Evolutionary conservation across 1,139 yeast species (phyloP).

Genomic region (Tardiomyces digboiensis): DNA sequence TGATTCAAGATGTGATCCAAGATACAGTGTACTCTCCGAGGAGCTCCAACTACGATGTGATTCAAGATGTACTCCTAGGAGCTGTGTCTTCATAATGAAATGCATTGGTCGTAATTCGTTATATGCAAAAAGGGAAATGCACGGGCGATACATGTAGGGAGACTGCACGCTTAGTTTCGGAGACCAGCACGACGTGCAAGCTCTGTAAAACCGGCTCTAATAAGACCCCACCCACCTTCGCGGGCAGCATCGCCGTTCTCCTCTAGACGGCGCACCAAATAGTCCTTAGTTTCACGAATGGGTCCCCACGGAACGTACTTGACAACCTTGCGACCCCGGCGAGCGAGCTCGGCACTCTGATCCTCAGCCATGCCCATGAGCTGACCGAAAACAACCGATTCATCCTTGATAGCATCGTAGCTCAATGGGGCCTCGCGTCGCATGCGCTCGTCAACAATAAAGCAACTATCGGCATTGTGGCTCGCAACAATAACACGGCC

Average conservation of each 20-base stretch:
- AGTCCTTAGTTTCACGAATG: slow-evolving; percentile 86
- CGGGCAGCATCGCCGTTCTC: slow-evolving; percentile 97
- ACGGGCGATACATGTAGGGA: too few species aligned
- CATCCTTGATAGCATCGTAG: slow-evolving; percentile 14
- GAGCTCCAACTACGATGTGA: too few species aligned
- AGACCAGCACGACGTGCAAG: slow-evolving; percentile 28
- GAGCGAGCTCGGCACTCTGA: slow-evolving; percentile 65
- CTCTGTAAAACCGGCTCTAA: slow-evolving; percentile 44
- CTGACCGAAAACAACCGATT: slow-evolving; percentile 75
- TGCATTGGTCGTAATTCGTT: too few species aligned
- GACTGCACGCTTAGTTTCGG: too few species aligned
- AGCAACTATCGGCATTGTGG: slow-evolving; percentile 77
- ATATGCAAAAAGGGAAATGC: too few species aligned
- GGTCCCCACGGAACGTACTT: slow-evolving; percentile 99
- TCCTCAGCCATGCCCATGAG: slow-evolving; percentile 95
- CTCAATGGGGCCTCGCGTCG: slow-evolving; percentile 18
- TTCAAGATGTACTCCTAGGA: too few species aligned
- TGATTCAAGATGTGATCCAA: too few species aligned
- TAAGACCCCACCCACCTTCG: slow-evolving; percentile 77
- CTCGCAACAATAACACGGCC: slow-evolving; percentile 92
- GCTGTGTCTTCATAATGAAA: too few species aligned
- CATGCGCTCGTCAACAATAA: slow-evolving; percentile 55
- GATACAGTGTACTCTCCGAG: too few species aligned
- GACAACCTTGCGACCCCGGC: slow-evolving; percentile 60
- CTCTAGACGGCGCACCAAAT: slow-evolving; percentile 81